A percentile compares a stretch with the other conserved stretches of the same genome.
Conservation (phyloP, 2,329 filamentous ascomycete genomes). For the Neopestalotiopsis rosae region DNA sequence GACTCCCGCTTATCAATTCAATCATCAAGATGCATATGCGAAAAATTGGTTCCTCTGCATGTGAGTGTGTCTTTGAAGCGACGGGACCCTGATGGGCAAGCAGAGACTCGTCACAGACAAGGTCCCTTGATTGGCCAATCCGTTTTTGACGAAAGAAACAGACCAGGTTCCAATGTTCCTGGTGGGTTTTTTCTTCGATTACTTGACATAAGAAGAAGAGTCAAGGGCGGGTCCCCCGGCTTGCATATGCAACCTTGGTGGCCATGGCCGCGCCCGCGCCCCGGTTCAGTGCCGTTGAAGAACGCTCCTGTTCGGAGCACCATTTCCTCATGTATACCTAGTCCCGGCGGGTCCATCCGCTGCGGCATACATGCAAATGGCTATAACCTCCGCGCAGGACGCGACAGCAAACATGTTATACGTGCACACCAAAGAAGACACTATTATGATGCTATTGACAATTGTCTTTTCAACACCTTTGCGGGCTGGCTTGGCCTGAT, state of each 20-base stretch:
- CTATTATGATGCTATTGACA: too few species aligned
- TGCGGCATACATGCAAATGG: background rate
- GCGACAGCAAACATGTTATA: too few species aligned
- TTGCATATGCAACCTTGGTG: slow-evolving; percentile 1
- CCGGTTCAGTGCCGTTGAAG: background rate
- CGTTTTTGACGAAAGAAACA: background rate
- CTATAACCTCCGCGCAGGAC: background rate
- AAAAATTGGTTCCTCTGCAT: background rate
- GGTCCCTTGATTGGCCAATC: background rate
- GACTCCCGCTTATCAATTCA: background rate
- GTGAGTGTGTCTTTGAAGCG: background rate
- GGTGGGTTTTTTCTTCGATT: too few species aligned
- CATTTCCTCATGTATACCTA: background rate
- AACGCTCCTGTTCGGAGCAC: background rate
- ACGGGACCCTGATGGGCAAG: background rate
- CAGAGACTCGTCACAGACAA: background rate
- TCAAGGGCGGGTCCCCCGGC: background rate
- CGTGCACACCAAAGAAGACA: too few species aligned
- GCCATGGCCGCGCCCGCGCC: background rate
- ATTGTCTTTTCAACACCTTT: too few species aligned
- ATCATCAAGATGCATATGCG: background rate
- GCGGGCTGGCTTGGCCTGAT: too few species aligned
- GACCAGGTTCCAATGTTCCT: background rate
- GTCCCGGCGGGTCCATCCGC: background rate
- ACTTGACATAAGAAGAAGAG: too few species aligned